Evolutionary conservation across 345 rosid genomes (phyloP).

Genomic region (Pseudoturritis turrita): DNA sequence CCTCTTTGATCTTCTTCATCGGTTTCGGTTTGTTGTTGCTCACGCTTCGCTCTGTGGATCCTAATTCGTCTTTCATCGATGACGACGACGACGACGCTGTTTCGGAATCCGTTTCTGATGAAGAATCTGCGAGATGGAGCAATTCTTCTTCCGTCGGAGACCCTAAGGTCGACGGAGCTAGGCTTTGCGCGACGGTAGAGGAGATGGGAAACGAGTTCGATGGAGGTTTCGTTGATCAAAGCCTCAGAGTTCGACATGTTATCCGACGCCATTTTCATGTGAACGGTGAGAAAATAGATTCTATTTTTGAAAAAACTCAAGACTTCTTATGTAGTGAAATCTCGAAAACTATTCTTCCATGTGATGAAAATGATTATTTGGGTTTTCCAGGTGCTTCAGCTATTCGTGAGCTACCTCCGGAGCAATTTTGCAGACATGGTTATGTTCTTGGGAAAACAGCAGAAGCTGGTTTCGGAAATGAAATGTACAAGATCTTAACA

Average conservation of each 20-base stretch:
- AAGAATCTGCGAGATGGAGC: constrained; percentile 13
- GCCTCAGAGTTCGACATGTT: constrained; percentile 55
- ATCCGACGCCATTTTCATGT: constrained; percentile 55
- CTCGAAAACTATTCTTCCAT: not conserved
- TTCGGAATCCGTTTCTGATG: constrained; percentile 13
- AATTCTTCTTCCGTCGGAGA: constrained; percentile 3
- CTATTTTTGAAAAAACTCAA: too few relatives aligned
- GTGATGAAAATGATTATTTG: not conserved
- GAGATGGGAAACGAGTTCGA: constrained; percentile 80
- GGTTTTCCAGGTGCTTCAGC: constrained; percentile 58
- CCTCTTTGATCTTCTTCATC: constrained; percentile 38
- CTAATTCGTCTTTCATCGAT: constrained; percentile 24
- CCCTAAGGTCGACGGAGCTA: constrained; percentile 18
- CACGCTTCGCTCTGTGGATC: constrained; percentile 54
- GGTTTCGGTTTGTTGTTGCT: constrained; percentile 50
- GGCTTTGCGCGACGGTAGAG: constrained; percentile 82
- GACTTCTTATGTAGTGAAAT: not conserved
- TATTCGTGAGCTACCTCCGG: constrained; percentile 68
- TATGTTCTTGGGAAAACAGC: constrained; percentile 91
- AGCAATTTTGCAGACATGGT: constrained; percentile 74
- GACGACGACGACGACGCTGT: constrained; percentile 24
- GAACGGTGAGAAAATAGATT: constrained; percentile 42
- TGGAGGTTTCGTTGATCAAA: constrained; percentile 52
- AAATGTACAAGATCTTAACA: constrained; percentile 92
- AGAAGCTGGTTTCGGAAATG: constrained; percentile 97